Percentiles rank a stretch among this genome's conserved stretches.
phyloP scores from a whole-genome alignment of 2,329 filamentous ascomycete genomes.

The Aspergillus aculeatus region DNA sequence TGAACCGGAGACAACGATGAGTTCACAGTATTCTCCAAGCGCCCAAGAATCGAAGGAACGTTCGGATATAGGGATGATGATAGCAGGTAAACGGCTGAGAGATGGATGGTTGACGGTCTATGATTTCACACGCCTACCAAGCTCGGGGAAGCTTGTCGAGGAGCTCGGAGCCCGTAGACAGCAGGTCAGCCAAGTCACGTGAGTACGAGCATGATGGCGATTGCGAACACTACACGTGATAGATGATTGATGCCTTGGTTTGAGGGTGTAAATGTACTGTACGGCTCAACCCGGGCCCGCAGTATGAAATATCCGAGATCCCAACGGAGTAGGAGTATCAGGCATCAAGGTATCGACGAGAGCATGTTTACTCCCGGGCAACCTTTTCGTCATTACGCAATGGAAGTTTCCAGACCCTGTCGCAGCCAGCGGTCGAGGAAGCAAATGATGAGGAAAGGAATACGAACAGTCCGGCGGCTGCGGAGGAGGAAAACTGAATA shows the following conservation, averaged over 20 bases:
- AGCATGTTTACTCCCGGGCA: not conserved
- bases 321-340: constrained; percentile 1
- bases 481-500: too few relatives aligned
- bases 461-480: too few relatives aligned
- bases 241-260: not conserved
- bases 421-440: not conserved
- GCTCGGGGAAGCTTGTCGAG: constrained; percentile 32
- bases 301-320: constrained; percentile 19
- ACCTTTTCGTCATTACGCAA: constrained; percentile 26
- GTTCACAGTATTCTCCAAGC: not conserved
- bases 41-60: not conserved
- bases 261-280: not conserved
- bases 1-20: constrained; percentile 2
- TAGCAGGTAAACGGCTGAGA: not conserved
- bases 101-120: constrained; percentile 16
- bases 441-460: too few relatives aligned
- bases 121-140: constrained; percentile 15
- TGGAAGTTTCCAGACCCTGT: constrained; percentile 16
- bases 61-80: not conserved
- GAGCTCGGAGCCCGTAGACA: constrained; percentile 19
- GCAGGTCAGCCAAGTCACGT: constrained; percentile 4
- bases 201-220: constrained; percentile 18
- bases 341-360: constrained; percentile 18
- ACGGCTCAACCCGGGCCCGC: constrained; percentile 1
- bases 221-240: not conserved